These are phyloP conservation scores for Herpetomonas muscarum DNA, from an alignment of 208 protist species.

Conservation along the genomic window DNA sequence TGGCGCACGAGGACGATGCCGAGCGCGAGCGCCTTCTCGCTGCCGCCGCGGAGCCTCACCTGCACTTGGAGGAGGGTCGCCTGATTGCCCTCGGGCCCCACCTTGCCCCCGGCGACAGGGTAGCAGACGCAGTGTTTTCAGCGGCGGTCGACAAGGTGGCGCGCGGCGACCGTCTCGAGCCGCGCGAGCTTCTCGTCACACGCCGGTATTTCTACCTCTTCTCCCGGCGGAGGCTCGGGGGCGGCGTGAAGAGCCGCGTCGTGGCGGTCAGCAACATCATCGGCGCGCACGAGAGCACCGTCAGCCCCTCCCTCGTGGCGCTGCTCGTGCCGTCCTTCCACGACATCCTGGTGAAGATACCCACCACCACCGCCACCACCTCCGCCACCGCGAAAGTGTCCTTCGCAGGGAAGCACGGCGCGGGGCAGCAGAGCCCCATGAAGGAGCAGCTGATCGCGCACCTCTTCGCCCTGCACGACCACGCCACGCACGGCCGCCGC, in stretches of 20 bases:
- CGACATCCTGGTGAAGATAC: conserved; percentile 48
- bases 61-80: conserved; percentile 36
- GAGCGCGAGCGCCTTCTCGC: conserved; percentile 14
- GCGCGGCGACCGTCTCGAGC: conserved; percentile 22
- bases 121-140: conserved; percentile 47
- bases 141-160: conserved; percentile 49
- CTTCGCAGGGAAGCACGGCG: conserved; percentile 16
- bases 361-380: background rate
- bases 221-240: conserved; percentile 12
- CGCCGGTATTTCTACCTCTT: conserved; percentile 30
- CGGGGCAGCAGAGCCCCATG: conserved; percentile 14
- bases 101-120: conserved; percentile 35
- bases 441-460: conserved; percentile 61
- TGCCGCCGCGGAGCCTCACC: conserved; percentile 27
- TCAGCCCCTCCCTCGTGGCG: conserved; percentile 27
- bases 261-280: conserved; percentile 41
- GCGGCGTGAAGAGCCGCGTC: conserved; percentile 15
- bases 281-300: conserved; percentile 48
- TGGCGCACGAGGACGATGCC: background rate
- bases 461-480: conserved; percentile 39
- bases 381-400: conserved; percentile 23
- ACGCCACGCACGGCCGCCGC: conserved; percentile 22
- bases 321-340: conserved; percentile 59
- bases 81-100: conserved; percentile 25
- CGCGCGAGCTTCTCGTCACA: conserved; percentile 40